Percentiles rank a stretch among this genome's conserved stretches.
phyloP scores from a whole-genome alignment of 2,329 filamentous ascomycete species.

The Aspergillus viridinutans region DNA sequence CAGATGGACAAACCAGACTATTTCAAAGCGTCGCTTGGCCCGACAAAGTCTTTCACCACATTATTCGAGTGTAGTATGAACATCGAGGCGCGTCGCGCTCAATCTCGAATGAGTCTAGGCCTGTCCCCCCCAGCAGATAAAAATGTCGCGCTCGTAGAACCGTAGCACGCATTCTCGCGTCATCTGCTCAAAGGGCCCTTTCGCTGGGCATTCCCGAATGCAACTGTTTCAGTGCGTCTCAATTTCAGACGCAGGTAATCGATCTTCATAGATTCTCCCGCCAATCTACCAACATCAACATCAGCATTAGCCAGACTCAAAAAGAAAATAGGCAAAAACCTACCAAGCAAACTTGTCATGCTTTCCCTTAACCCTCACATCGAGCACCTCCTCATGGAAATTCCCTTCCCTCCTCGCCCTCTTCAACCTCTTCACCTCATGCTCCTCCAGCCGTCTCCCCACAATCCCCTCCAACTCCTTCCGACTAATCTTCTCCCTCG shows the following conservation, averaged over 20 bases:
- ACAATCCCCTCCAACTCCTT: conserved; percentile 79
- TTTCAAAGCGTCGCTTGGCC: neutral
- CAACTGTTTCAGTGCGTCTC: neutral
- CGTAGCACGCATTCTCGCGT: neutral
- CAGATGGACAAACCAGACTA: neutral
- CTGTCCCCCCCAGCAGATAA: neutral
- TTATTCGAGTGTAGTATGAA: neutral
- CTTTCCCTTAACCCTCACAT: conserved; percentile 86
- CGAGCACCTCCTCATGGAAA: conserved; percentile 80
- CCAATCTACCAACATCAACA: conserved; percentile 15
- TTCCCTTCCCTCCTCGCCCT: conserved; percentile 78
- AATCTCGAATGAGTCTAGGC: neutral
- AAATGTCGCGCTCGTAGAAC: neutral
- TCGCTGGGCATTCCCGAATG: neutral
- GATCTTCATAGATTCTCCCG: conserved; percentile 12
- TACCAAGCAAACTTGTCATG: conserved; percentile 71
- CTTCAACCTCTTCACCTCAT: conserved; percentile 81
- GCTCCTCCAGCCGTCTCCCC: conserved; percentile 71
- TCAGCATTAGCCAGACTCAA: conserved; percentile 14
- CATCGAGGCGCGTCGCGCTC: neutral
- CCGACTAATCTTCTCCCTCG: conserved; percentile 76
- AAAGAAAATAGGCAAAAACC: conserved; percentile 10
- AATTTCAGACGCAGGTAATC: neutral
- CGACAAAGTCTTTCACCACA: neutral
- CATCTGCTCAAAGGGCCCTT: neutral